phyloP scores from a whole-genome alignment of 192 early-diverging fungal species.

The Cetraspora pellucida region DNA sequence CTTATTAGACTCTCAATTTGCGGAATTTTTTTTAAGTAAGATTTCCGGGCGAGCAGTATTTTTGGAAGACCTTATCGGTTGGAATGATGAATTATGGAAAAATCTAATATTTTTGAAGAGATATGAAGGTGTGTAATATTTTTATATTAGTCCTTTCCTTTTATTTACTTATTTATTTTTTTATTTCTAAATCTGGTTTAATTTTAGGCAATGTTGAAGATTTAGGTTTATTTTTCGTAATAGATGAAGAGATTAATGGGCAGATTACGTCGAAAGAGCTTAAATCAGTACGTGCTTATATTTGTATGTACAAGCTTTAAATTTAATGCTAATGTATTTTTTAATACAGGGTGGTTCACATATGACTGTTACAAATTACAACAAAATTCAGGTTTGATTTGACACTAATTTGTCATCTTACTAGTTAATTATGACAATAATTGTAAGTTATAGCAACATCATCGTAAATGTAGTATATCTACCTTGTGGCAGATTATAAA shows the following conservation, averaged over 20 bases:
- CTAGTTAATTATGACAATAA: constrained; percentile 33
- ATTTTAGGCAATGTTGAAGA: constrained; percentile 60
- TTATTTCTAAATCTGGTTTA: not conserved
- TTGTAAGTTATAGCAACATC: not conserved
- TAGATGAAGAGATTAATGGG: constrained; percentile 63
- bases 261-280: constrained; percentile 44
- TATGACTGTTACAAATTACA: constrained; percentile 54
- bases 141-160: not conserved
- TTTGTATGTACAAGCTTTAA: constrained; percentile 15
- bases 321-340: not conserved
- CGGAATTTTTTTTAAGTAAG: constrained; percentile 59
- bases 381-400: constrained; percentile 37
- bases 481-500: constrained; percentile 74
- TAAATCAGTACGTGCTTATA: constrained; percentile 40
- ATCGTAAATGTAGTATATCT: constrained; percentile 77
- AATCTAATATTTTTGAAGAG: constrained; percentile 62
- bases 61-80: constrained; percentile 59
- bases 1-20: constrained; percentile 63
- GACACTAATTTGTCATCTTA: not conserved
- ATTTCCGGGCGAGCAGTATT: constrained; percentile 58
- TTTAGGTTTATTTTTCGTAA: constrained; percentile 61
- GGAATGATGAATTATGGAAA: constrained; percentile 56
- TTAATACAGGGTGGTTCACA: constrained; percentile 36
- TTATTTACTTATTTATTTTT: not conserved
- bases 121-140: constrained; percentile 49